Evolutionary conservation across 345 rosid species (phyloP).

Genomic region (Pugionium dolabratum): DNA sequence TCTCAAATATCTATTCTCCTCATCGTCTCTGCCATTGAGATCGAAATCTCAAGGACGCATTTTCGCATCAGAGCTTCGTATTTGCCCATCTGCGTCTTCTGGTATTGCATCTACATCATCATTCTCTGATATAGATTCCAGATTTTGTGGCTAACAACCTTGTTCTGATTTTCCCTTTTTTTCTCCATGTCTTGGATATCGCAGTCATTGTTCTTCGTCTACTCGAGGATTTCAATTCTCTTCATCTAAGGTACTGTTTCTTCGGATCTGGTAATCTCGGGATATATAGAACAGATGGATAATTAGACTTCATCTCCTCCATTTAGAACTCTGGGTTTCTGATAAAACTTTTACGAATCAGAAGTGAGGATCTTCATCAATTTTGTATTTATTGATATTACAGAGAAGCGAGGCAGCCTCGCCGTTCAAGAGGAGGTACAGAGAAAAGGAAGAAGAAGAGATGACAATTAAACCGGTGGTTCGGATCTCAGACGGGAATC

Average conservation of each 20-base stretch:
- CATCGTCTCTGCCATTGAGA: slow-evolving; percentile 23
- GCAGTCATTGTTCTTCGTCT: slow-evolving; percentile 45
- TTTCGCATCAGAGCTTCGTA: slow-evolving; percentile 17
- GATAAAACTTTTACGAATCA: too few species aligned
- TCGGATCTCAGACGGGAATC: slow-evolving; percentile 60
- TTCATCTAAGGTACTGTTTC: slow-evolving; percentile 51
- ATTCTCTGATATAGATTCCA: neutral
- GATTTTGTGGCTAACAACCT: slow-evolving; percentile 33
- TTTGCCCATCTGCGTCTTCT: slow-evolving; percentile 20
- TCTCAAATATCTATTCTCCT: slow-evolving; percentile 32
- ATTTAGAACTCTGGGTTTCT: neutral
- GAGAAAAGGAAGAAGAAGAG: slow-evolving; percentile 34
- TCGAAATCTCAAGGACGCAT: slow-evolving; percentile 10
- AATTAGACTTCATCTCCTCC: neutral
- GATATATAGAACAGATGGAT: neutral
- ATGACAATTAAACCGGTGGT: slow-evolving; percentile 91
- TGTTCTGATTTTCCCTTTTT: neutral
- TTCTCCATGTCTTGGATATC: slow-evolving; percentile 47
- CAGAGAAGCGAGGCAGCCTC: slow-evolving; percentile 48
- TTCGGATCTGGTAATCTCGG: neutral
- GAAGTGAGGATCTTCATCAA: too few species aligned
- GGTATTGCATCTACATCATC: slow-evolving; percentile 15
- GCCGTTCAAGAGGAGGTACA: slow-evolving; percentile 36
- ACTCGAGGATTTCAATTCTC: slow-evolving; percentile 34
- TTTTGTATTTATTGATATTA: slow-evolving; percentile 6